A percentile compares a stretch with the other conserved stretches of the same genome.
Conservation (phyloP, 345 rosid genomes). For the Corymbia maculata region DNA sequence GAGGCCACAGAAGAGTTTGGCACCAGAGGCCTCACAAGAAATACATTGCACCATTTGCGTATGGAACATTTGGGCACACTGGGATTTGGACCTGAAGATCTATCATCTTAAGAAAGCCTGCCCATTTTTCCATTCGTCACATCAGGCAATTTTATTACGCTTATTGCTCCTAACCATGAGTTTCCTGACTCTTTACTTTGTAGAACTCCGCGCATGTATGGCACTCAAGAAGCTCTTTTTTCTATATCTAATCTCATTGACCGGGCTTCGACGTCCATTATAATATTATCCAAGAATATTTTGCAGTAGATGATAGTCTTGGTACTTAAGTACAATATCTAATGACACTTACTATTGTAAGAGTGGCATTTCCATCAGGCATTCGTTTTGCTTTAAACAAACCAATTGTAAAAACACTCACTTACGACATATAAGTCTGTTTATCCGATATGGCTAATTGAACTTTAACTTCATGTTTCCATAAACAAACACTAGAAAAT, state of each 20-base stretch:
- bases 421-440: neutral
- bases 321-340: neutral
- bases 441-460: neutral
- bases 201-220: neutral
- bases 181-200: neutral
- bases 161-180: neutral
- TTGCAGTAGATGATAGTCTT: neutral
- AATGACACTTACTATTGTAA: no score
- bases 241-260: neutral
- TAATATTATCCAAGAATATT: neutral
- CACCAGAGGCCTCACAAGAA: neutral
- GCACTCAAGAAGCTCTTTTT: neutral
- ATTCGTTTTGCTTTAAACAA: neutral
- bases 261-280: neutral
- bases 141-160: neutral
- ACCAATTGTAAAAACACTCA: neutral
- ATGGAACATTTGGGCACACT: no score
- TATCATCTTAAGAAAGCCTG: neutral
- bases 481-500: neutral
- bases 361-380: neutral
- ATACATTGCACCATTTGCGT: no score
- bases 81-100: neutral
- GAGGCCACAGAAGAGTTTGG: neutral
- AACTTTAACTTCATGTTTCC: neutral
- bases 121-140: neutral